A percentile compares a stretch with the other conserved stretches of the same genome.
These are phyloP conservation scores for Penicillium steckii DNA, from an alignment of 495 filamentous ascomycete genomes.

Conservation along the genomic window DNA sequence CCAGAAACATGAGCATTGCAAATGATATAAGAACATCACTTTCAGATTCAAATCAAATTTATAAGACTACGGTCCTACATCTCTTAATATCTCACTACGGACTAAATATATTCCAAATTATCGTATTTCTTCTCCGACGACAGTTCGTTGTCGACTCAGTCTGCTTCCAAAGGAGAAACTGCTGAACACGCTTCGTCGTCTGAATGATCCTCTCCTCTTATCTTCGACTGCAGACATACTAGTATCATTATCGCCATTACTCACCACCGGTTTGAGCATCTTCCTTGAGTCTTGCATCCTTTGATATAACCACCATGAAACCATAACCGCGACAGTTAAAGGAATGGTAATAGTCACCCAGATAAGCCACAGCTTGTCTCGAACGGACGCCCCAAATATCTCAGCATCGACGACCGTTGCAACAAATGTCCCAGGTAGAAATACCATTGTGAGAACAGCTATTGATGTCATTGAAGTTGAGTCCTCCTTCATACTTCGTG, in stretches of 20 bases:
- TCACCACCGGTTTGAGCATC: not conserved
- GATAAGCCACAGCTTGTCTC: constrained; percentile 3
- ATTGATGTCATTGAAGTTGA: constrained; percentile 53
- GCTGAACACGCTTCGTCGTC: not conserved
- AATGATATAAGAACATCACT: too few species aligned
- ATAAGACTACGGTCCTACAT: too few species aligned
- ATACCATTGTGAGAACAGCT: constrained; percentile 53
- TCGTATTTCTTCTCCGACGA: not conserved
- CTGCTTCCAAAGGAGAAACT: not conserved
- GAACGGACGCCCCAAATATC: constrained; percentile 2
- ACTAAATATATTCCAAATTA: too few species aligned
- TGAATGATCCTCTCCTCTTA: not conserved
- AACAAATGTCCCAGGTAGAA: constrained; percentile 50
- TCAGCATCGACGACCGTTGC: constrained; percentile 7
- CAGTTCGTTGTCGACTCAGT: not conserved
- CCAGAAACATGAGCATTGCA: too few species aligned
- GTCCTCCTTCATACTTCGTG: constrained; percentile 41
- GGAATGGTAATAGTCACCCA: constrained; percentile 7
- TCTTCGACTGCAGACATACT: not conserved
- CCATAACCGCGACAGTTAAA: constrained; percentile 6
- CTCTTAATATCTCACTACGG: too few species aligned
- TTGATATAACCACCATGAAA: constrained; percentile 12
- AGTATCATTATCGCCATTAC: not conserved
- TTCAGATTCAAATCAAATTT: too few species aligned
- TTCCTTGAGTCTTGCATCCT: not conserved